Evolutionary conservation across 805 yeast genomes (phyloP).

Genomic region (Brettanomyces custersianus): DNA sequence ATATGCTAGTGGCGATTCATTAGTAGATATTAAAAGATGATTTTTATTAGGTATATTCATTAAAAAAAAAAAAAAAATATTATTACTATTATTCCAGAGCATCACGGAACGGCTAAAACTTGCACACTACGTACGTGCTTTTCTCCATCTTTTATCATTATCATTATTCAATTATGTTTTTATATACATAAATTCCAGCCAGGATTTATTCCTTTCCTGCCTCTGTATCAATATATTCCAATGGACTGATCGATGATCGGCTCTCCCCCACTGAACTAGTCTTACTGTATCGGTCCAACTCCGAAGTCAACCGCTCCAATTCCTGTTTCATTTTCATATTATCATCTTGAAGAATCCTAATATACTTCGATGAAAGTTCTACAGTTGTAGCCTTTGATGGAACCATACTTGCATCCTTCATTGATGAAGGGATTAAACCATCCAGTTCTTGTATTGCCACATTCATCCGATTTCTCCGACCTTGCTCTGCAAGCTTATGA

Average conservation of each 20-base stretch:
- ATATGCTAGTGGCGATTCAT: no score
- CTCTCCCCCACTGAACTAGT: constrained; percentile 6
- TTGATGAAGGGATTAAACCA: constrained; percentile 51
- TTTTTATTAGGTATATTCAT: no score
- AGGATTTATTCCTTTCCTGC: neutral
- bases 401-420: constrained; percentile 48
- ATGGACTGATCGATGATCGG: constrained; percentile 13
- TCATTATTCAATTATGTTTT: no score
- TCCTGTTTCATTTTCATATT: constrained; percentile 28
- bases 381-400: constrained; percentile 95
- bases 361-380: constrained; percentile 74
- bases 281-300: constrained; percentile 8
- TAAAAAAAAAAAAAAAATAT: no score
- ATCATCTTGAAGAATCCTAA: constrained; percentile 36
- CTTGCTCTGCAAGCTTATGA: constrained; percentile 94
- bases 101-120: no score
- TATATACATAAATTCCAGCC: no score
- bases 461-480: constrained; percentile 88
- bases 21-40: no score
- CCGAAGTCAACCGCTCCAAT: constrained; percentile 26
- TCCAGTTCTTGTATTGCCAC: constrained; percentile 73
- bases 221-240: constrained; percentile 8
- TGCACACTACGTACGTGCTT: no score
- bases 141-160: no score
- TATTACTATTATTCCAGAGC: no score